phyloP scores from a whole-genome alignment of 1,139 yeast genomes.

The Sugiyamaella xylanicola region DNA sequence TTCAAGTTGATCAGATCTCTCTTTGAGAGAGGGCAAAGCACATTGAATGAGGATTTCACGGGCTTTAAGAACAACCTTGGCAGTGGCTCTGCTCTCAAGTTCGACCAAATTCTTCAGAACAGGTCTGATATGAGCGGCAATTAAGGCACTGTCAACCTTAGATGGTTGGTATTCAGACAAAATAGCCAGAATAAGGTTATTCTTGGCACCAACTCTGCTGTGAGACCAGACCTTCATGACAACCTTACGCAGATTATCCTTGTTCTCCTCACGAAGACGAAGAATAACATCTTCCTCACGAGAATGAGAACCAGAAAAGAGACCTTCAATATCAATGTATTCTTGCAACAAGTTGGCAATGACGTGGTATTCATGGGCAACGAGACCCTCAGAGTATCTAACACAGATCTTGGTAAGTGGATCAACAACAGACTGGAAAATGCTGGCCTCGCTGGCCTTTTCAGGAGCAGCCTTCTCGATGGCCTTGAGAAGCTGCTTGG shows the following conservation, averaged over 20 bases:
- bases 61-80: conserved; percentile 94
- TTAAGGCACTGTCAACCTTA: conserved; percentile 55
- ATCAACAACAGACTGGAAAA: conserved; percentile 60
- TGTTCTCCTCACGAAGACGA: conserved; percentile 82
- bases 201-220: conserved; percentile 90
- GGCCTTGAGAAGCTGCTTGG: conserved; percentile 70
- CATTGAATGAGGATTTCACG: conserved; percentile 96
- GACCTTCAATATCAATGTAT: conserved; percentile 73
- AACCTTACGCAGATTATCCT: conserved; percentile 73
- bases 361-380: conserved; percentile 79
- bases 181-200: conserved; percentile 83
- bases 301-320: conserved; percentile 71
- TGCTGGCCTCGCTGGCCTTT: conserved; percentile 47
- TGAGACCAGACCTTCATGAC: conserved; percentile 78
- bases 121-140: conserved; percentile 69
- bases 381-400: conserved; percentile 72
- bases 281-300: conserved; percentile 84
- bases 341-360: conserved; percentile 69
- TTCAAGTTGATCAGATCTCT: conserved; percentile 95
- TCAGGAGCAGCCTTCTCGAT: conserved; percentile 58
- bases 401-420: conserved; percentile 75
- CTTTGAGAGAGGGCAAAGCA: conserved; percentile 92
- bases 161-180: conserved; percentile 71
- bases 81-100: conserved; percentile 84
- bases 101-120: conserved; percentile 79